These are phyloP conservation scores for Leucosporidium scottii DNA, from an alignment of 768 basidiomycete genomes.

Conservation along the genomic window DNA sequence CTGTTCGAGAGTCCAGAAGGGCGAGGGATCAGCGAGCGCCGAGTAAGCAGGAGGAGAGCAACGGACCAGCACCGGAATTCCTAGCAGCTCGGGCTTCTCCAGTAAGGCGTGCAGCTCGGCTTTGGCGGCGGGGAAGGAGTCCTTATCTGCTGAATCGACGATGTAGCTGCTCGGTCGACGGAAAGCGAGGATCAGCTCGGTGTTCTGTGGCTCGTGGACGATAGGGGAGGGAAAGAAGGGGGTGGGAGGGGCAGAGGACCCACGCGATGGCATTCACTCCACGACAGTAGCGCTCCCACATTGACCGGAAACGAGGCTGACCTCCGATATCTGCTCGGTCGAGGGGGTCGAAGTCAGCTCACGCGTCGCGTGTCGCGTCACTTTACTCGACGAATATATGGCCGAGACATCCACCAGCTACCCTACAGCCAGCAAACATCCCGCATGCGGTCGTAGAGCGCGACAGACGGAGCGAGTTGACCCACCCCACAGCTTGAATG, in stretches of 20 bases:
- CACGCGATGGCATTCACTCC: slow-evolving; percentile 27
- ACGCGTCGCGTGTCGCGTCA: no score
- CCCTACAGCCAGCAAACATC: background rate
- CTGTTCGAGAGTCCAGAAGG: slow-evolving; percentile 3
- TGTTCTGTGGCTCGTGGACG: no score
- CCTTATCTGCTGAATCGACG: slow-evolving; percentile 25
- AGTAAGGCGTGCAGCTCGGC: slow-evolving; percentile 18
- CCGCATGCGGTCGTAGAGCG: background rate
- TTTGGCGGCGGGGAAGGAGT: slow-evolving; percentile 17
- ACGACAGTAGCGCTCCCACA: slow-evolving; percentile 34
- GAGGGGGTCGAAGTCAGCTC: no score
- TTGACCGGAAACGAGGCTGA: slow-evolving; percentile 31
- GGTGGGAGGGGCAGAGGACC: background rate
- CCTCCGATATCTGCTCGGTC: slow-evolving; percentile 26
- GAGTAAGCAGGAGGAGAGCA: no score
- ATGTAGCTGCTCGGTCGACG: background rate
- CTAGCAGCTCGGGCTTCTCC: slow-evolving; percentile 14
- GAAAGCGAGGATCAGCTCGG: no score
- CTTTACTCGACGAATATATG: no score
- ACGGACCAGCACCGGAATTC: slow-evolving; percentile 26
- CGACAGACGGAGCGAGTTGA: background rate
- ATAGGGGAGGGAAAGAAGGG: no score
- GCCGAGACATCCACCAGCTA: background rate
- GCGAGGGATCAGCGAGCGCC: background rate
- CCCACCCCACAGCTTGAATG: slow-evolving; percentile 30